These are phyloP conservation scores for Yamadazyma siamensis DNA, from an alignment of 1,139 yeast species.

Conservation along the genomic window DNA sequence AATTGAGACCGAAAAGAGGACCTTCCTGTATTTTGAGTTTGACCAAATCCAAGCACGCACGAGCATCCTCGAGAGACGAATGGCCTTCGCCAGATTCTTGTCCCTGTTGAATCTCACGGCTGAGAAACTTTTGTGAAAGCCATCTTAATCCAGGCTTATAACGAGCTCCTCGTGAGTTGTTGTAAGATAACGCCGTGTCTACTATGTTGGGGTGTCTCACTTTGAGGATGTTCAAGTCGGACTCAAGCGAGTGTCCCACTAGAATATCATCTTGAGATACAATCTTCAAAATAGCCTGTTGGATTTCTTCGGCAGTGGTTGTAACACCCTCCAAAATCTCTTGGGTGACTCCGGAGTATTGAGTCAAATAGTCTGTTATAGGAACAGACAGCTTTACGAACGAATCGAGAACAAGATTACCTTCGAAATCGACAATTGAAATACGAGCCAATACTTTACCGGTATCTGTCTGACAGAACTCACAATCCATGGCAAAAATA, in stretches of 20 bases:
- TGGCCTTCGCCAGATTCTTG: constrained; percentile 61
- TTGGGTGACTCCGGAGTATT: constrained; percentile 82
- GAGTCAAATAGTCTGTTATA: constrained; percentile 77
- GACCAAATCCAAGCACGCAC: constrained; percentile 74
- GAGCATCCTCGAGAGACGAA: constrained; percentile 83
- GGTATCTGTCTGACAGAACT: constrained; percentile 68
- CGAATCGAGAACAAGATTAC: constrained; percentile 61
- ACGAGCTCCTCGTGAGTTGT: constrained; percentile 79
- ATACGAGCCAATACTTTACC: constrained; percentile 76
- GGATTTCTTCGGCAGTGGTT: constrained; percentile 67
- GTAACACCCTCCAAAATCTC: constrained; percentile 61
- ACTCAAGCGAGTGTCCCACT: constrained; percentile 72
- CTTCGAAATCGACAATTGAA: constrained; percentile 65
- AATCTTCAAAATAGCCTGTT: constrained; percentile 43
- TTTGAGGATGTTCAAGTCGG: constrained; percentile 59
- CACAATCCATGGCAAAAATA: constrained; percentile 86
- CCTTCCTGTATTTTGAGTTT: constrained; percentile 70
- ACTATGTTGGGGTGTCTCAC: constrained; percentile 63
- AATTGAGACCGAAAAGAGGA: constrained; percentile 53
- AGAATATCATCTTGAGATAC: constrained; percentile 51
- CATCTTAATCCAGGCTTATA: constrained; percentile 73
- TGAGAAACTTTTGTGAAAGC: constrained; percentile 55
- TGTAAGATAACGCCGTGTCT: constrained; percentile 63
- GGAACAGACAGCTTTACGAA: constrained; percentile 72
- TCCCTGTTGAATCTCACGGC: constrained; percentile 58